phyloP scores from a whole-genome alignment of 306 rosid genomes.

The Cicer cuneatum region DNA sequence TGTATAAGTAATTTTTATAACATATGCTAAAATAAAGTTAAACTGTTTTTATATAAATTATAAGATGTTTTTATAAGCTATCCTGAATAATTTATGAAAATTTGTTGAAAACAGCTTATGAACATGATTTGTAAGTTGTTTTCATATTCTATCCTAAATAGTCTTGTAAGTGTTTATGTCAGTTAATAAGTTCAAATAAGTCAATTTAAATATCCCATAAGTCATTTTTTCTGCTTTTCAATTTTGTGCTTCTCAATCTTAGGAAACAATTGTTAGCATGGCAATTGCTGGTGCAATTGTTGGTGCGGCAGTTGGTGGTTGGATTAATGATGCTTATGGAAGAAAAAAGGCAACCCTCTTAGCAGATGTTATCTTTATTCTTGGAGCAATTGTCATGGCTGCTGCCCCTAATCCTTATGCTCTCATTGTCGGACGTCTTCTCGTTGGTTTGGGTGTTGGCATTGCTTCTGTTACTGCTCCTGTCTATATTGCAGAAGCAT shows the following conservation, averaged over 20 bases:
- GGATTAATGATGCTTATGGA: slow-evolving; percentile 84
- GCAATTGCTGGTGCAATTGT: slow-evolving; percentile 86
- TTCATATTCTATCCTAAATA: background rate
- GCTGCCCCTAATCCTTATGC: slow-evolving; percentile 83
- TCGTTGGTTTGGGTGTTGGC: slow-evolving; percentile 84
- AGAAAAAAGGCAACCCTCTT: slow-evolving; percentile 88
- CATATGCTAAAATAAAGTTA: background rate
- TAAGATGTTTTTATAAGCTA: too few relatives aligned
- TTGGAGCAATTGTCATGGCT: slow-evolving; percentile 83
- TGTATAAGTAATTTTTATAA: background rate
- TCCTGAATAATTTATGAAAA: background rate
- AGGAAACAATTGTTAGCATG: slow-evolving; percentile 97
- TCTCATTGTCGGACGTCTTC: slow-evolving; percentile 79
- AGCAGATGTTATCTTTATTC: slow-evolving; percentile 74
- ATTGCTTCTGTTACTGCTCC: slow-evolving; percentile 91
- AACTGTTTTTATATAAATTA: background rate
- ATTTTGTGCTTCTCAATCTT: slow-evolving; percentile 12
- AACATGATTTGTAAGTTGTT: background rate
- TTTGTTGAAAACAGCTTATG: background rate
- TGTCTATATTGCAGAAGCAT: slow-evolving; percentile 89
- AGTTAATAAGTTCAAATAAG: background rate
- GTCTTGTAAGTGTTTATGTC: background rate
- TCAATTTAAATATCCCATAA: background rate
- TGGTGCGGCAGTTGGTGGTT: slow-evolving; percentile 91
- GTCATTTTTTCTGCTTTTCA: background rate